phyloP scores from a whole-genome alignment of 1,139 yeast species.

The Candida neerlandica region DNA sequence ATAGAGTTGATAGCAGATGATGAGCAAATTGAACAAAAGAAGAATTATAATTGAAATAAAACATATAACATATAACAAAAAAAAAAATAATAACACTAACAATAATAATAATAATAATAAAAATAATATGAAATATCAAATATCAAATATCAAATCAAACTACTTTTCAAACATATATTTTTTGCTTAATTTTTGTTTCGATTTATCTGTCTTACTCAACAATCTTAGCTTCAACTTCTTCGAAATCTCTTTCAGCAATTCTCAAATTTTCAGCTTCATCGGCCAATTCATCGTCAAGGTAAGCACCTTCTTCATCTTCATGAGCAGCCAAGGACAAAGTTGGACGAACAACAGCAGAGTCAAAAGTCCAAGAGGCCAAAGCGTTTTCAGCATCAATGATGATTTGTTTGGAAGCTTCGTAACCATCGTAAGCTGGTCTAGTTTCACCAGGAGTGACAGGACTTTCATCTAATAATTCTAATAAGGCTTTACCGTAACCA shows the following conservation, averaged over 20 bases:
- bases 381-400: conserved; percentile 97
- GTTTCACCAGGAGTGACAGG: conserved; percentile 99
- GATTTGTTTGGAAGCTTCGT: conserved; percentile 97
- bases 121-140: not conserved
- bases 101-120: not conserved
- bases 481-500: conserved; percentile 96
- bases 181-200: not conserved
- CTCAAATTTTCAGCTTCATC: conserved; percentile 57
- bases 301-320: conserved; percentile 64
- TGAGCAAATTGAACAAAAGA: not conserved
- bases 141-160: conserved; percentile 1
- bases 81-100: no score
- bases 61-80: no score
- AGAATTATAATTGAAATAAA: no score
- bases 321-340: conserved; percentile 81
- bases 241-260: conserved; percentile 56
- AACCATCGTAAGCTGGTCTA: conserved; percentile 97
- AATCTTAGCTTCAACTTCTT: conserved; percentile 15
- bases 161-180: conserved; percentile 1
- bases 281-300: conserved; percentile 55
- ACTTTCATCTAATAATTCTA: conserved; percentile 93
- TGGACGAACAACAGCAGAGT: conserved; percentile 93
- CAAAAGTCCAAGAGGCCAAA: conserved; percentile 94
- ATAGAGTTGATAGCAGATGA: not conserved
- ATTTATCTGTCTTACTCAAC: conserved; percentile 5